Percentiles rank a stretch among this genome's conserved stretches.
Evolutionary conservation across 2,329 filamentous ascomycete species (phyloP).

Genomic region (Aspergillus aculeatus): DNA sequence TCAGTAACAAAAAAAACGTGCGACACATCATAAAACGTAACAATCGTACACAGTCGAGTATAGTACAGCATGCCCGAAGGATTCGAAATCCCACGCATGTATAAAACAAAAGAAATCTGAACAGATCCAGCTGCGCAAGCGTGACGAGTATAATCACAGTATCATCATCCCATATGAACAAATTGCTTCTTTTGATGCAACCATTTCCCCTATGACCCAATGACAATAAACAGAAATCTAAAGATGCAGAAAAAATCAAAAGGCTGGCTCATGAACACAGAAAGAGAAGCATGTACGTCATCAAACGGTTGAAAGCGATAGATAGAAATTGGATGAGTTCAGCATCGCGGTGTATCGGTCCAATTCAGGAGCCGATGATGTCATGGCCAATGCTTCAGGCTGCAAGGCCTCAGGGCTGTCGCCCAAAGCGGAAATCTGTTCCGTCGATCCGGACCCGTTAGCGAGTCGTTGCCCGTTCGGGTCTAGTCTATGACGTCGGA

Average conservation of each 20-base stretch:
- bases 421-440: constrained; percentile 14
- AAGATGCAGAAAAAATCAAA: constrained; percentile 14
- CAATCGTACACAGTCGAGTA: constrained; percentile 18
- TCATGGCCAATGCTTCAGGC: constrained; percentile 19
- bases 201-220: constrained; percentile 1
- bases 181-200: constrained; percentile 19
- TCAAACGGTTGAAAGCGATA: constrained; percentile 7
- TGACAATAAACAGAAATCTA: constrained; percentile 15
- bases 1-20: not conserved
- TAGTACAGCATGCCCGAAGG: constrained; percentile 15
- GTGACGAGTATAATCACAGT: not conserved
- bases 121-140: not conserved
- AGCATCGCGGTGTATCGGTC: constrained; percentile 14
- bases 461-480: constrained; percentile 18
- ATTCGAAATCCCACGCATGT: constrained; percentile 6
- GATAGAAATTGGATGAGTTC: not conserved
- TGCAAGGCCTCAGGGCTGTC: constrained; percentile 7
- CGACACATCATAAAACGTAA: constrained; percentile 17
- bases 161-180: constrained; percentile 8
- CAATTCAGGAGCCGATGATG: constrained; percentile 15
- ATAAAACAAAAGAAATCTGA: not conserved
- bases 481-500: constrained; percentile 23
- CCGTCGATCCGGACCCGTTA: constrained; percentile 21
- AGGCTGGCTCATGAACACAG: constrained; percentile 15
- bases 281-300: constrained; percentile 17